Evolutionary conservation across 139 green algal genomes (phyloP), one percentile per base, ranked within the genome.

Genomic region (Coccomyxa sp.): DNA sequence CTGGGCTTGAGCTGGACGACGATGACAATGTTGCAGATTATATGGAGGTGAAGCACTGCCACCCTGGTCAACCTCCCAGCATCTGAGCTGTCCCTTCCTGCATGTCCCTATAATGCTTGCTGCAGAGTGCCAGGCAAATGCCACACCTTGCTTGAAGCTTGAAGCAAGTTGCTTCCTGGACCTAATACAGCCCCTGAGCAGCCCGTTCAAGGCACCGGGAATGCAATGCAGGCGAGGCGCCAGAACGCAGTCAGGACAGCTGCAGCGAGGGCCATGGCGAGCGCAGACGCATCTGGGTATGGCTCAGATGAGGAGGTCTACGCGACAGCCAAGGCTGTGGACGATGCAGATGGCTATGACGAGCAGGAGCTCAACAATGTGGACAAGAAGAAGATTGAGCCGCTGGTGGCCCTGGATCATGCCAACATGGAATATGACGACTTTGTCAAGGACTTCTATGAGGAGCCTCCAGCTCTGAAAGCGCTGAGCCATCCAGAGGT

Each of bases 361-460:
- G 29, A 39, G 38, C 29, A 70, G n/a, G 80, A 35, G 7, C 22
- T 71, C 34, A 41, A 85, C 68, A 84, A 84, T 35, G 44, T 7
- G 38, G 82, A 79, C 55, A 84, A 68, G 70, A 73, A 83, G 40
- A 71, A 80, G 6, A 88, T 95, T 18, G 87, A 93, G 76, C 38
- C 83, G 0, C 79, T 96, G 36, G 77, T 89, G 1, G 76, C 88
- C 9, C 40, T 95, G 69, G 88, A 95, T 74, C 91, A 95, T 73
- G 55, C 70, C 1, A 27, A 68, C 2, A 86, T 95, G 14, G 80
- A 89, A 29, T 97, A 97, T 68, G 82, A 88, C 10, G 80, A 89
- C 24, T 97, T 97, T 81, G 84, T 79, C 34, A 96, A 96, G 81
- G 90, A 94, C 39, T 96, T 97, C 73, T 98, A 97, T 77, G 85